Conservation (phyloP, 495 filamentous ascomycete genomes). For the Penicillium canariense region DNA sequence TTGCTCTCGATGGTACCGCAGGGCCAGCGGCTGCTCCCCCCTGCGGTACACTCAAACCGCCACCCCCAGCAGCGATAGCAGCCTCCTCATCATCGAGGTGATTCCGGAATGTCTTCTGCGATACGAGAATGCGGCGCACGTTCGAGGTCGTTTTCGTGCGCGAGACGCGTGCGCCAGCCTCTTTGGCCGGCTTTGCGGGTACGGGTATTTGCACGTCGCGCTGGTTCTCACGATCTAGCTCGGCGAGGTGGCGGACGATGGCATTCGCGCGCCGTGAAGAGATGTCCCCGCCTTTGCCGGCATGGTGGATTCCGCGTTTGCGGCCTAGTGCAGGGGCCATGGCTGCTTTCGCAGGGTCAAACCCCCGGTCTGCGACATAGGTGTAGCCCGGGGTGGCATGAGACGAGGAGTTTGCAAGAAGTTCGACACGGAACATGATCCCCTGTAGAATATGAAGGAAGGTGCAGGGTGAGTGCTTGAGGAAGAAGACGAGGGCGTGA, state of each 20-base stretch:
- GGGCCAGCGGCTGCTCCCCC: constrained; percentile 37
- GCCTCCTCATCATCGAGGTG: constrained; percentile 89
- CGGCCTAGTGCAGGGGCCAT: constrained; percentile 56
- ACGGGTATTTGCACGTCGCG: constrained; percentile 68
- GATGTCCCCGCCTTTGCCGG: constrained; percentile 54
- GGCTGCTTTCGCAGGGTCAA: constrained; percentile 58
- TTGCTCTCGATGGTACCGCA: constrained; percentile 18
- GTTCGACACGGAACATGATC: constrained; percentile 65
- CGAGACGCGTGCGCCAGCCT: constrained; percentile 47
- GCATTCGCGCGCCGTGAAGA: constrained; percentile 75
- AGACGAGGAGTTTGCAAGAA: constrained; percentile 66
- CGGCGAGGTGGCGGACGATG: constrained; percentile 70
- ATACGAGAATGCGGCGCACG: constrained; percentile 86
- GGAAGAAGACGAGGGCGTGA: constrained; percentile 1
- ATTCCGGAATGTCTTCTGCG: constrained; percentile 88
- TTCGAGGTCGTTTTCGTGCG: constrained; percentile 66
- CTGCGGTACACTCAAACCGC: not conserved
- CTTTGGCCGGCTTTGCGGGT: constrained; percentile 50
- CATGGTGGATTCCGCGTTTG: constrained; percentile 62
- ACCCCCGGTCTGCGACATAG: constrained; percentile 76
- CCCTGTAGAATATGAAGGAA: not conserved
- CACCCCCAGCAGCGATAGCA: constrained; percentile 35
- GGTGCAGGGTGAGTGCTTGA: not conserved
- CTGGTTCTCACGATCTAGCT: constrained; percentile 77
- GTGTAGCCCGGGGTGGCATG: constrained; percentile 78